Base-by-base conservation (phyloP, 2,329 filamentous ascomycete species). In the Mycocentrospora acerina region DNA sequence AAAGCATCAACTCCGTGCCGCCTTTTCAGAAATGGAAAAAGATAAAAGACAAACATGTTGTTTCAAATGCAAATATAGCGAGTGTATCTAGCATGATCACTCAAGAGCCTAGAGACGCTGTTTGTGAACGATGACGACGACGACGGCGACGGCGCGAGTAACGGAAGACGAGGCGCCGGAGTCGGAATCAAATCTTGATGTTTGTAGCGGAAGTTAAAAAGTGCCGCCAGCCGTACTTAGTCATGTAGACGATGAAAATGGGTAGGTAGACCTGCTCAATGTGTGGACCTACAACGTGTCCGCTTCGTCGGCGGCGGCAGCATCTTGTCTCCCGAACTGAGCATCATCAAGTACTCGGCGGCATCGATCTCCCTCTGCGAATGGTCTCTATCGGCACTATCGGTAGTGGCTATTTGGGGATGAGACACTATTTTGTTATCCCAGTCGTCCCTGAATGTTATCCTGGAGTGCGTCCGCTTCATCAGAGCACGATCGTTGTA, bases 311-410 rank as follows among this genome's bases (percentile, higher is more conserved):
- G 36, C 15, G 47, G 53, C 29, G 52, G 41, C 7, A 62, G 42
- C n/a, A 40, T 27, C 12, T 44, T 31, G 29, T 61, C 61, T 12
- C 32, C 51, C 27, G 47, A 44, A 22, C 54, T 49, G 9, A 71
- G 51, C 29, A 57, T 53, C 34, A 69, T 41, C 40, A 72, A 46
- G 33, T 59, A 43, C 44, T 62, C 46, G 3, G 69, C 70, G 12
- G 67, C 69, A 15, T 62, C 59, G 6, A 66, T 40, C 10, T 70
- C 65, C 13, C 44, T 40, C 34, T 32, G 29, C 37, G 40, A 40
- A 28, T 44, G 38, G 22, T 32, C 28, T 3, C 40, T 41, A 18
- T 38, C 39, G 4, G 14, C 25, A 9, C 44, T 41, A 8, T 36
- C 24, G 7, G 38, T 42, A 11, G 26, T 29, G 9, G 36, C 37